A percentile compares a stretch with the other conserved stretches of the same genome.
Conservation (phyloP, 768 basidiomycete species). For the Rubroboletus satanas region DNA sequence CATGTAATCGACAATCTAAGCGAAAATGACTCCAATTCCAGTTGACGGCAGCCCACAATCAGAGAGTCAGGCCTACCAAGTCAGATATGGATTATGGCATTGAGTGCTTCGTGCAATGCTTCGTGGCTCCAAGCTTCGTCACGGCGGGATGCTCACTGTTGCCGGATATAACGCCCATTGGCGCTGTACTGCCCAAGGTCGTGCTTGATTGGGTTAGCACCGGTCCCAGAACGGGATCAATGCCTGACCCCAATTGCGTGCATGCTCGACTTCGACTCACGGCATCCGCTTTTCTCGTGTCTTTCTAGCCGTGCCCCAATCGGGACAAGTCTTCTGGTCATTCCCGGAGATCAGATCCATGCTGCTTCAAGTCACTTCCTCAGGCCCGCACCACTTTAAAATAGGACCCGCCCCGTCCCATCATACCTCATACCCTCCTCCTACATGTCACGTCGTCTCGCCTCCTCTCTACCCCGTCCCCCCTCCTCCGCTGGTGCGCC, state of each 20-base stretch:
- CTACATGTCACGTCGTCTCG: constrained; percentile 58
- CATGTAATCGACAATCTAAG: constrained; percentile 19
- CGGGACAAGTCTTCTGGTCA: constrained; percentile 15
- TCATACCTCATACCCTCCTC: constrained; percentile 7
- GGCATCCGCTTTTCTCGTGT: constrained; percentile 36
- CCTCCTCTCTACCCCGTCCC: constrained; percentile 34
- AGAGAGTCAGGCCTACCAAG: constrained; percentile 2
- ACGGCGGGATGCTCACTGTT: constrained; percentile 9
- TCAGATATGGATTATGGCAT: too few species aligned
- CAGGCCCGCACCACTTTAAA: constrained; percentile 25
- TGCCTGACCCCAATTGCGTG: constrained; percentile 26
- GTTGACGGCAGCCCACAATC: constrained; percentile 14
- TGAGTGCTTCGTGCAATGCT: constrained; percentile 6
- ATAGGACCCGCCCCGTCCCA: constrained; percentile 11
- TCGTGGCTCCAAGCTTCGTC: constrained; percentile 13
- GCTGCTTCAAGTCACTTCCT: constrained; percentile 3
- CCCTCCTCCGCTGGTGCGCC: constrained; percentile 28
- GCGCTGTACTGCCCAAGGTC: too few species aligned
- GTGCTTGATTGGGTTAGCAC: constrained; percentile 21
- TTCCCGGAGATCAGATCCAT: constrained; percentile 29
- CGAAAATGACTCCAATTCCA: neutral
- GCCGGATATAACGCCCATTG: too few species aligned
- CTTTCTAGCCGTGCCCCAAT: constrained; percentile 24
- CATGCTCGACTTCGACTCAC: constrained; percentile 33
- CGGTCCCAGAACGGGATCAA: constrained; percentile 13